phyloP scores from a whole-genome alignment of 2,329 filamentous ascomycete species.

The Aspergillus terreus region DNA sequence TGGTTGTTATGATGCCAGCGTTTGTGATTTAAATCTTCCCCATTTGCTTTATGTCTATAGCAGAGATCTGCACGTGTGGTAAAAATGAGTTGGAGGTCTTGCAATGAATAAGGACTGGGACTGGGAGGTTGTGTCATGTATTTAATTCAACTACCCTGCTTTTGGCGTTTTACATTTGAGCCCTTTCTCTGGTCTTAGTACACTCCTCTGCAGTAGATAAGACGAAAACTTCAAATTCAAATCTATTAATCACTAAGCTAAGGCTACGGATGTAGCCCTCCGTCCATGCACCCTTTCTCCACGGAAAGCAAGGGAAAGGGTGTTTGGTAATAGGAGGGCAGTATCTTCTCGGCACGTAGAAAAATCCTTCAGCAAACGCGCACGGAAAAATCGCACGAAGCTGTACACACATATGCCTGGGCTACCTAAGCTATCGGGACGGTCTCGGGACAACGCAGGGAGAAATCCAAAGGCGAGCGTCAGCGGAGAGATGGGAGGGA shows the following conservation, averaged over 20 bases:
- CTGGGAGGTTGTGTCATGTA: background rate
- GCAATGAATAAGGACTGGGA: background rate
- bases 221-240: too few species aligned
- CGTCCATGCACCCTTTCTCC: slow-evolving; percentile 47
- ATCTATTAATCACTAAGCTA: too few species aligned
- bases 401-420: slow-evolving; percentile 71
- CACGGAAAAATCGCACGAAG: slow-evolving; percentile 55
- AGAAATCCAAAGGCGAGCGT: too few species aligned
- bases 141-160: background rate
- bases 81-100: background rate
- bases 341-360: slow-evolving; percentile 59
- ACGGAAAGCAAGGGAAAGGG: slow-evolving; percentile 34
- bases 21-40: background rate
- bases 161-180: background rate
- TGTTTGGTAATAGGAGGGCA: slow-evolving; percentile 49
- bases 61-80: background rate
- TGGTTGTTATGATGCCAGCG: background rate
- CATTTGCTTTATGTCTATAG: background rate
- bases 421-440: background rate
- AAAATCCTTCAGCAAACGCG: slow-evolving; percentile 64
- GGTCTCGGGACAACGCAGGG: too few species aligned
- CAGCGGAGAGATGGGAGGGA: background rate
- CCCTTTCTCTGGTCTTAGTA: background rate
- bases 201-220: too few species aligned
- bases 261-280: slow-evolving; percentile 37